These are phyloP conservation scores for Cenococcum geophilum DNA, from an alignment of 495 filamentous ascomycete species.

Conservation along the genomic window DNA sequence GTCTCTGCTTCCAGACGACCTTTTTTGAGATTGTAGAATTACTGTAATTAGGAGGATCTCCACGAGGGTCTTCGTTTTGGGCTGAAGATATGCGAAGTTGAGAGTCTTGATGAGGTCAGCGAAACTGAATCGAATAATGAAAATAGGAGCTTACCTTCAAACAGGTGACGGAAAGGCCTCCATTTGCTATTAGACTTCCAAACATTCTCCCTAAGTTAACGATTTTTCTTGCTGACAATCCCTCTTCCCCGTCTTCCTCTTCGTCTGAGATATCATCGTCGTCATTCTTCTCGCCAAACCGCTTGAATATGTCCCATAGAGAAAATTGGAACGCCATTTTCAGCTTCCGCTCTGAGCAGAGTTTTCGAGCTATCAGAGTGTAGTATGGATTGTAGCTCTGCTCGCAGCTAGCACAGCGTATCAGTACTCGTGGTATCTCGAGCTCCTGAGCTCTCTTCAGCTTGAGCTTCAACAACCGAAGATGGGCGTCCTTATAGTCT, in stretches of 20 bases:
- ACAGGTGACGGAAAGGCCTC: conserved; percentile 55
- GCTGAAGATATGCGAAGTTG: conserved; percentile 69
- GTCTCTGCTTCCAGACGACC: conserved; percentile 37
- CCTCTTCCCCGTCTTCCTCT: conserved; percentile 36
- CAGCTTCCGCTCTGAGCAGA: conserved; percentile 66
- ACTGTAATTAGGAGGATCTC: conserved; percentile 73
- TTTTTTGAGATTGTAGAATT: conserved; percentile 56
- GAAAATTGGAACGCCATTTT: conserved; percentile 78
- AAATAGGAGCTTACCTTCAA: conserved; percentile 49
- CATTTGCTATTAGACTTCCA: conserved; percentile 63
- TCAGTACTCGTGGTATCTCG: conserved; percentile 80
- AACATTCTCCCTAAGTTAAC: conserved; percentile 88
- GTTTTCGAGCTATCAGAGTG: conserved; percentile 67
- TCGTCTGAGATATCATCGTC: conserved; percentile 49
- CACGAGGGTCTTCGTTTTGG: conserved; percentile 67
- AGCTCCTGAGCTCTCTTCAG: conserved; percentile 79
- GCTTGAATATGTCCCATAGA: conserved; percentile 81
- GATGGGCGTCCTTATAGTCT: conserved; percentile 77
- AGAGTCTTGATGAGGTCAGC: conserved; percentile 45
- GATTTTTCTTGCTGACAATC: conserved; percentile 55
- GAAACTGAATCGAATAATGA: not conserved
- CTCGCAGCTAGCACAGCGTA: conserved; percentile 82
- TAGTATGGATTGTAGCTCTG: conserved; percentile 89
- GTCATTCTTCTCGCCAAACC: conserved; percentile 65
- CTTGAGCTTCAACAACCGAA: conserved; percentile 69